Base-by-base conservation (phyloP, 2,329 filamentous ascomycete genomes). In the Nemania diffusa region DNA sequence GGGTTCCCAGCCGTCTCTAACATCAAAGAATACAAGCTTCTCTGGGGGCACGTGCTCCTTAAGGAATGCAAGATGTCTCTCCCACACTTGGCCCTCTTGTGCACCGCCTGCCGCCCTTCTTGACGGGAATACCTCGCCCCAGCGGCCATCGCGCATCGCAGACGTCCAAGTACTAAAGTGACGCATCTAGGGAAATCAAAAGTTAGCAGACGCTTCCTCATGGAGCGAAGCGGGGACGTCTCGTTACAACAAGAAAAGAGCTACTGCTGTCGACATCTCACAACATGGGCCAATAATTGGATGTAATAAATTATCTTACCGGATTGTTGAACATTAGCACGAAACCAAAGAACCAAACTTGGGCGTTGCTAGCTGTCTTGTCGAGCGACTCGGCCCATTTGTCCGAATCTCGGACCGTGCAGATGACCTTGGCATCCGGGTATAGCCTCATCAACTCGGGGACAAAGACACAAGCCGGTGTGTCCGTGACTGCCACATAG, bases 341-440 rank as follows among this genome's bases (percentile, higher is more conserved):
- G 1, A 65, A 24, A 15, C 65, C 51, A 53, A 73, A 63, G 57
- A 73, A 72, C 70, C 72, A 74, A 34, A 70, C 65, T 46, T 69
- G 60, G 20, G 69, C 68, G 1, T 64, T 68, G 27, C 70, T 69
- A 24, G 70, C 68, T 8, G 58, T 70, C 60, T 66, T 68, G 44
- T 72, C 71, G 17, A 74, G 68, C 37, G 72, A 74, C 58, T 71
- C 65, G 58, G 70, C 73, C 75, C 76, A 78, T 27, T 61, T 66
- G 32, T 72, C 72, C 5, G 71, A 64, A 57, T 77, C 69, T 26
- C 76, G 70, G 29, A 73, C 58, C 1, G 73, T 75, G 65, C 73
- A 75, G 48, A 77, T 75, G 29, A 77, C 74, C 37, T 75, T 74
- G 42, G 75, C 73, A 34, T 78, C 73, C 1, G 74, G 74, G 51